Conservation (phyloP, 805 yeast species). For the Metschnikowia picachoensis region DNA sequence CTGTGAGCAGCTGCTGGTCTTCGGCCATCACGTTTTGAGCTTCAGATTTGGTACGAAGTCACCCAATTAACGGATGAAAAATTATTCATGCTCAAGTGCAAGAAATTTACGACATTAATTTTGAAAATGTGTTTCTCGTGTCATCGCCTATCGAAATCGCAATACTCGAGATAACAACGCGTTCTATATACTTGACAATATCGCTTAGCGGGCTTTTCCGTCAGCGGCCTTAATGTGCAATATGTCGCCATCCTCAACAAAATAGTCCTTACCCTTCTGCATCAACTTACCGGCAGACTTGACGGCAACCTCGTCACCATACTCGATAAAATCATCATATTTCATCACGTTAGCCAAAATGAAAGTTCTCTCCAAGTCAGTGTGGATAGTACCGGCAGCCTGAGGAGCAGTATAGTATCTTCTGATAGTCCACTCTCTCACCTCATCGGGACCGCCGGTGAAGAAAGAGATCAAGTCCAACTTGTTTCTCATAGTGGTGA, state of each 20-base stretch:
- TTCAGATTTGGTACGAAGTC: no score
- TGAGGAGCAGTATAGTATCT: slow-evolving; percentile 75
- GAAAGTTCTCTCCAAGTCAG: slow-evolving; percentile 78
- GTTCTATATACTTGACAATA: slow-evolving; percentile 3
- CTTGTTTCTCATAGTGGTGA: slow-evolving; percentile 61
- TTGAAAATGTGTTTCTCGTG: background rate
- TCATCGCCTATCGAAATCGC: background rate
- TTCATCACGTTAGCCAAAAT: slow-evolving; percentile 73
- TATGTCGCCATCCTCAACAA: slow-evolving; percentile 92
- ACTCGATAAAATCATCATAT: slow-evolving; percentile 54
- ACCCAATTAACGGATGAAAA: no score
- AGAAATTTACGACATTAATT: background rate
- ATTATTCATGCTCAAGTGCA: background rate
- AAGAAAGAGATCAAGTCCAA: slow-evolving; percentile 75
- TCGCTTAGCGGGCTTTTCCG: slow-evolving; percentile 60
- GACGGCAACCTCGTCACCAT: slow-evolving; percentile 72
- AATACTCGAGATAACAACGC: background rate
- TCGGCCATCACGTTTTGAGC: no score
- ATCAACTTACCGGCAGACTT: slow-evolving; percentile 84
- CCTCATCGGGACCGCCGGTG: slow-evolving; percentile 84
- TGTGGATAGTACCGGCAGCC: slow-evolving; percentile 88
- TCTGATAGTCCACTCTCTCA: slow-evolving; percentile 85
- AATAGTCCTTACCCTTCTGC: slow-evolving; percentile 92
- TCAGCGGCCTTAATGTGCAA: slow-evolving; percentile 92
- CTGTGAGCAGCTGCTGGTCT: no score